Base-by-base conservation (phyloP, 345 rosid genomes). In the Abelmoschus esculentus region DNA sequence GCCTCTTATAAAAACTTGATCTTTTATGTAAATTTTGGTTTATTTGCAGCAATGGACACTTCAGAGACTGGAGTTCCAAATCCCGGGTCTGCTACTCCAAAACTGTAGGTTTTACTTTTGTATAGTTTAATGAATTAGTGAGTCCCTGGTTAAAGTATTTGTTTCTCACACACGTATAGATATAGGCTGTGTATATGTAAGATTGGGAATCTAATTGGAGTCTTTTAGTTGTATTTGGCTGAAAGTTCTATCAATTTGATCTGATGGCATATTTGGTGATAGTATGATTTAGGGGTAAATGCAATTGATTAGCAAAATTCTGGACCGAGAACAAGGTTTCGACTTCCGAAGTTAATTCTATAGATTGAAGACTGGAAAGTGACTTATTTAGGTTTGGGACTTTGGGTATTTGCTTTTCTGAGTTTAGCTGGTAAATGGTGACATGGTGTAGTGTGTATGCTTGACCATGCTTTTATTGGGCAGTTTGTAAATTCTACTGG, bases 1-100 rank as follows among this genome's bases (percentile, higher is more conserved):
- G 40, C 40, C 40, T 36, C 44, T 40, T 8, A 7, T 36, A 40
- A 40, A 40, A 40, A 9, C 1, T 40, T 40, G 44, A 40, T 1
- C 26, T 22, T 40, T 40, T 40, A 3, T 46, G 14, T 29, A 9
- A 44, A 10, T 47, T 49, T 19, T 26, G 29, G 18, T 55, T 69
- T 40, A 6, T 42, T 11, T 64, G 75, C 85, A 87, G 98, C 89
- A 5, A 90, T 90, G 96, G 96, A 88, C 71, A 87, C 86, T 34
- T 79, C 91, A 0, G 91, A 88, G 72, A 72, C 80, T 11, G 93
- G 89, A 78, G 78, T 76, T 75, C 72, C 52, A 53, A 81, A 77
- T 12, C 76, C 72, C 57, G 74, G 78, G 69, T 8, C 84, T 61
- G 77, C 44, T 69, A 22, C 74, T 67, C 72, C 74, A 29, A 83